Base-by-base conservation (phyloP, 2,329 filamentous ascomycete species). In the Trichoderma asperellum region DNA sequence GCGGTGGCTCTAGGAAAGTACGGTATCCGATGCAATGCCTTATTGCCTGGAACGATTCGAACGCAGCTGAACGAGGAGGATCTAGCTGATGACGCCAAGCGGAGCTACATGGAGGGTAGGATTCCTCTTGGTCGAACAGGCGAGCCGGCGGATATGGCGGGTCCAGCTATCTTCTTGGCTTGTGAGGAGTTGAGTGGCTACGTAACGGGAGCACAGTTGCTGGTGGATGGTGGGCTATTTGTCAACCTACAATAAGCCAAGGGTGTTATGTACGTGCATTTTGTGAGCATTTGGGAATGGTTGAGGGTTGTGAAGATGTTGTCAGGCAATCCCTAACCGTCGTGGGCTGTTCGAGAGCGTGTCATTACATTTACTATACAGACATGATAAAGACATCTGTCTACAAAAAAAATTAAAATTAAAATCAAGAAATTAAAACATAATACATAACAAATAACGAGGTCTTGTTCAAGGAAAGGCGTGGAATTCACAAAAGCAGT, bases 161-260 rank as follows among this genome's bases (percentile, higher is more conserved):
- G 94, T 0, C 93, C 93, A 2, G 93, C 93, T 5, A 90, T 97
- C 35, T 97, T 97, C 79, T 82, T 97, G 76, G 93, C 91, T 0
- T 92, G 90, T 75, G 91, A 92, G 70, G 87, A 91, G 78, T 80
- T 97, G 81, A 95, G 91, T 77, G 87, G 87, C 29, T 96, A 94
- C 80, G 91, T 96, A 70, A 95, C 89, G 70, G 93, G 93, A 0
- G 90, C 93, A 18, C 92, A 96, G 80, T 76, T 97, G 73, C 79
- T 97, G 72, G 94, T 97, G 16, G 94, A 97, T 80, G 94, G 94
- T 12, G 94, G 94, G 0, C 79, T 95, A 71, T 97, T 96, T 84
- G 94, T 97, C 18, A 97, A 97, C 80, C 82, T 97, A 74, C 93
- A 96, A 80, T 95, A 52, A 49, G 24, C 4, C 7, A 8, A 43